These are phyloP conservation scores for Podospora comata DNA, from an alignment of 495 filamentous ascomycete genomes.

Conservation along the genomic window DNA sequence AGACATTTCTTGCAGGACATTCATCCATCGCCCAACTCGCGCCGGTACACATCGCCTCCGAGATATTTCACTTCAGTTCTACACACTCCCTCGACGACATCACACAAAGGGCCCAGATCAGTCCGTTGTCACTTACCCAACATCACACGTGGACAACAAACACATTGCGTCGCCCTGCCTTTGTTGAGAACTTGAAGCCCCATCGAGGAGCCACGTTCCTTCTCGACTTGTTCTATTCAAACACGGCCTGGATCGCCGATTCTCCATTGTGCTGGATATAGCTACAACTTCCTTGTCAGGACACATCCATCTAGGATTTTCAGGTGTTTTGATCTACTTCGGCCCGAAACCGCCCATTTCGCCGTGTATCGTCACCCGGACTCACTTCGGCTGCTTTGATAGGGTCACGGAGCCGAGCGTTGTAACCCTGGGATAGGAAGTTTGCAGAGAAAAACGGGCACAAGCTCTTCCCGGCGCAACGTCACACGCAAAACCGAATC, in stretches of 20 bases:
- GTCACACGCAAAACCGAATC: slow-evolving; percentile 18
- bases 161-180: background rate
- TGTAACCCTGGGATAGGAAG: slow-evolving; percentile 12
- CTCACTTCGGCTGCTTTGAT: slow-evolving; percentile 6
- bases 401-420: slow-evolving; percentile 12
- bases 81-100: slow-evolving; percentile 1
- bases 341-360: background rate
- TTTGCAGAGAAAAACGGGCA: slow-evolving; percentile 15
- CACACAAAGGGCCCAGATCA: background rate
- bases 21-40: background rate
- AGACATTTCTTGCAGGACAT: background rate
- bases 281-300: slow-evolving; percentile 2
- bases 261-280: slow-evolving; percentile 1
- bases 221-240: background rate
- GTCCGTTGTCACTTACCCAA: background rate
- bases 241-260: slow-evolving; percentile 8
- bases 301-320: background rate
- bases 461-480: slow-evolving; percentile 16
- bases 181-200: background rate
- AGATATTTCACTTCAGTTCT: background rate
- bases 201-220: background rate
- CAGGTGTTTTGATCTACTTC: background rate
- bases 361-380: slow-evolving; percentile 8
- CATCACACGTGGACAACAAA: slow-evolving; percentile 2
- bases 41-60: slow-evolving; percentile 5